Percentiles rank a stretch among this genome's conserved stretches.
These are phyloP conservation scores for Leccinum imitatum DNA, from an alignment of 768 basidiomycete genomes.

Conservation along the genomic window DNA sequence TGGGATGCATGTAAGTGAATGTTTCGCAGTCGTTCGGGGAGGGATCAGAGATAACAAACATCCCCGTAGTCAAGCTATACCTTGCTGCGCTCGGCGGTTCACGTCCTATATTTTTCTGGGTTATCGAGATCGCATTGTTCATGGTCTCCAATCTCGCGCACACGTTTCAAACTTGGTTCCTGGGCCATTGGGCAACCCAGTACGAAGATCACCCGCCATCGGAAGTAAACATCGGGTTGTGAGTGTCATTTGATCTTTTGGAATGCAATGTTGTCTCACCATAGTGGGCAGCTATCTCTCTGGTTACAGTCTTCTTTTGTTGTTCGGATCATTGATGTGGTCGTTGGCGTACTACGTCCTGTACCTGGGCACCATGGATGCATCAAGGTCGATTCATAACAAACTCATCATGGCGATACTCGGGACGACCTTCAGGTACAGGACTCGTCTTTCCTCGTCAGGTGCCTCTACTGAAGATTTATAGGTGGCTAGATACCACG, in stretches of 20 bases:
- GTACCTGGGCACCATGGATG: neutral
- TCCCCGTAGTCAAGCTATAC: neutral
- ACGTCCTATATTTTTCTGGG: neutral
- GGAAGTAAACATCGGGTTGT: neutral
- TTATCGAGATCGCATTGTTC: neutral
- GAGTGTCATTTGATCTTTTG: neutral
- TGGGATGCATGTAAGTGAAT: neutral
- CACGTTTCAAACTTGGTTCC: conserved; percentile 3
- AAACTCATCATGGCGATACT: neutral
- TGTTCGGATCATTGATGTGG: neutral
- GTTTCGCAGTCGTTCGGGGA: neutral
- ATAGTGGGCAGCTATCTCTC: neutral
- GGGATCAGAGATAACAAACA: neutral
- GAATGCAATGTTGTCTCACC: neutral
- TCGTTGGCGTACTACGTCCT: neutral
- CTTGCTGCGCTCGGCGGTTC: neutral
- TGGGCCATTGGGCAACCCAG: conserved; percentile 5
- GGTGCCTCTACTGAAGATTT: neutral
- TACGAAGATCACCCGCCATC: conserved; percentile 2
- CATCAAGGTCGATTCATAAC: neutral
- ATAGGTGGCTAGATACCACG: conserved; percentile 3
- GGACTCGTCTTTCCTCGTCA: neutral
- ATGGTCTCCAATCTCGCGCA: neutral
- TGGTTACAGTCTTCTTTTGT: neutral
- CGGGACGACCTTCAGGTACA: conserved; percentile 4